Conservation (phyloP, 768 basidiomycete genomes). For the Mycena leptocephala region DNA sequence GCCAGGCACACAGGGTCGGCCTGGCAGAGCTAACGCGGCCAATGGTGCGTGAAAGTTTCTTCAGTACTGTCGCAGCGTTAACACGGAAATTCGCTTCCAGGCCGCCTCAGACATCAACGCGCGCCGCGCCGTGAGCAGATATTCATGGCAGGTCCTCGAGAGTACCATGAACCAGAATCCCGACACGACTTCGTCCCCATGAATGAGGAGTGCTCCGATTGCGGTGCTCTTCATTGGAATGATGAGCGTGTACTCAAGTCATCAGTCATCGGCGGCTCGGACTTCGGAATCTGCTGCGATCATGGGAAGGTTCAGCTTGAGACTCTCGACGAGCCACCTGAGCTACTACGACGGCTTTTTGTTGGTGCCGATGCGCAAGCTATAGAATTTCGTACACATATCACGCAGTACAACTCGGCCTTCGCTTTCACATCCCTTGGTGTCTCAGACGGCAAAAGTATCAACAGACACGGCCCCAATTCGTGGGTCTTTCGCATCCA, state of each 20-base stretch:
- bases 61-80: too few species aligned
- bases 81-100: too few species aligned
- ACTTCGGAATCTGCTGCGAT: conserved; percentile 40
- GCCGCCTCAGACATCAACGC: too few species aligned
- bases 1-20: too few species aligned
- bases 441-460: conserved; percentile 32
- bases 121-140: too few species aligned
- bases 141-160: too few species aligned
- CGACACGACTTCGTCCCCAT: too few species aligned
- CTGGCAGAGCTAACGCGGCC: too few species aligned
- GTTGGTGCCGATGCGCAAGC: not conserved
- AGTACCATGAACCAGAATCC: too few species aligned
- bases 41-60: too few species aligned
- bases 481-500: not conserved
- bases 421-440: not conserved
- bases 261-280: not conserved
- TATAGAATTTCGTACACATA: not conserved
- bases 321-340: not conserved
- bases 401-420: not conserved
- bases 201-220: not conserved
- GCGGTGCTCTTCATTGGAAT: conserved; percentile 36
- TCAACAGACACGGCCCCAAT: not conserved
- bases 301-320: not conserved
- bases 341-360: not conserved
- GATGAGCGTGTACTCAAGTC: not conserved